phyloP scores from a whole-genome alignment of 2,329 filamentous ascomycete species.

The Lasiodiplodia sp. region DNA sequence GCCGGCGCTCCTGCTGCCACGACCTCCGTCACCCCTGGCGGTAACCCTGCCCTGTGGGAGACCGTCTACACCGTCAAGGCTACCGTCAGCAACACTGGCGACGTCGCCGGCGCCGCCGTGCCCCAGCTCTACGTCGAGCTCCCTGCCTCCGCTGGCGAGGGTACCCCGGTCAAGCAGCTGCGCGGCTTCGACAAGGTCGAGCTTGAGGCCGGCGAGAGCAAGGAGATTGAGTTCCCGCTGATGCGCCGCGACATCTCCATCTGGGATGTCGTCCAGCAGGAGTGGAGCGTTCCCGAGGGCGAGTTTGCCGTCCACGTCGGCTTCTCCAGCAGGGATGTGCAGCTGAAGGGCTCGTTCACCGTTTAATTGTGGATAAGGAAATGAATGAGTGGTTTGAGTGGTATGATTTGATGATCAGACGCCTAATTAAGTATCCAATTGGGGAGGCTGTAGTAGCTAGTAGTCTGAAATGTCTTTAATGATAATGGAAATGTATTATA shows the following conservation, averaged over 20 bases:
- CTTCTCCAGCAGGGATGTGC: slow-evolving; percentile 36
- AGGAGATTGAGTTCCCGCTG: slow-evolving; percentile 55
- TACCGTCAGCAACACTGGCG: slow-evolving; percentile 61
- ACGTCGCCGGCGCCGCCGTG: slow-evolving; percentile 56
- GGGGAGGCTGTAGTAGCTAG: not conserved
- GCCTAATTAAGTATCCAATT: slow-evolving; percentile 3
- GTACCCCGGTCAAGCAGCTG: slow-evolving; percentile 57
- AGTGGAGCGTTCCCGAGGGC: slow-evolving; percentile 50
- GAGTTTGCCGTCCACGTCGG: slow-evolving; percentile 38
- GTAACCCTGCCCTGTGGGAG: slow-evolving; percentile 30
- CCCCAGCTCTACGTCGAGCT: slow-evolving; percentile 65
- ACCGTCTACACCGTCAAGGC: slow-evolving; percentile 51
- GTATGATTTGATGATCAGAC: slow-evolving; percentile 13
- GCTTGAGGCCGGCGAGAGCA: slow-evolving; percentile 52
- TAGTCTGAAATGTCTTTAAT: not conserved
- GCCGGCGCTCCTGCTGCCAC: slow-evolving; percentile 53
- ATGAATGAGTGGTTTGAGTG: not conserved
- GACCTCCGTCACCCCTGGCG: slow-evolving; percentile 16
- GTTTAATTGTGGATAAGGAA: not conserved
- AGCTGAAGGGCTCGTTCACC: not conserved
- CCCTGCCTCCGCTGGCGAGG: slow-evolving; percentile 41
- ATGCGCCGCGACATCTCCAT: slow-evolving; percentile 58
- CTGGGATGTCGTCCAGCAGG: slow-evolving; percentile 55
- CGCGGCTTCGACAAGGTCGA: slow-evolving; percentile 59
- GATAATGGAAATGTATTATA: slow-evolving; percentile 11